These are phyloP conservation scores for Saccharomyces hybrid DNA, from an alignment of 1,139 yeast species.

Conservation along the genomic window DNA sequence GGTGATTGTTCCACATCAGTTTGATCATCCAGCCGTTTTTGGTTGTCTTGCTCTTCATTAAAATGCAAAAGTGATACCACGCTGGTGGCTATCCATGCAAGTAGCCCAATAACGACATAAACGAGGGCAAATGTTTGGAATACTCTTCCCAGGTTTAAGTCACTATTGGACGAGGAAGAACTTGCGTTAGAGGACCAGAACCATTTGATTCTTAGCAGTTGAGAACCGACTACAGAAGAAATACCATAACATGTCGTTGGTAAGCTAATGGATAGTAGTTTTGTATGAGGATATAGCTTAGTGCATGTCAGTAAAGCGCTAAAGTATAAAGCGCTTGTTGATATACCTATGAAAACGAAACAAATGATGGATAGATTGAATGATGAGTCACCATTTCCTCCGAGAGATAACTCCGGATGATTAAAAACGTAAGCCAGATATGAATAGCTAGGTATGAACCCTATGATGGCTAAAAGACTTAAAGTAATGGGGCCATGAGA, in stretches of 20 bases:
- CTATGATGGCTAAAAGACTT: constrained; percentile 52
- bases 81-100: constrained; percentile 57
- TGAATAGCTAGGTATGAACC: constrained; percentile 70
- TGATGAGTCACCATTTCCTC: constrained; percentile 5
- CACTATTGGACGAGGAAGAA: constrained; percentile 7
- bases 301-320: constrained; percentile 79
- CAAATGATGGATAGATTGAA: constrained; percentile 18
- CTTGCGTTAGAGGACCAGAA: constrained; percentile 31
- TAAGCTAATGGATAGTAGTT: constrained; percentile 75
- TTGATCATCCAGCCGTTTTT: constrained; percentile 25
- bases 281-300: constrained; percentile 62
- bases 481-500: constrained; percentile 74
- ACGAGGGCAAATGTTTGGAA: constrained; percentile 53
- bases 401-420: constrained; percentile 13
- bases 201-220: constrained; percentile 40
- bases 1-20: constrained; percentile 11
- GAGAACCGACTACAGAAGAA: constrained; percentile 51
- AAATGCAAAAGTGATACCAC: constrained; percentile 44
- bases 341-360: constrained; percentile 61
- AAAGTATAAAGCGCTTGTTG: constrained; percentile 75
- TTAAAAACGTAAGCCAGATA: constrained; percentile 39
- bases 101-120: constrained; percentile 48
- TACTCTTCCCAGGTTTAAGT: constrained; percentile 44
- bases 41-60: constrained; percentile 33
- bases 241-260: constrained; percentile 87